Base-by-base conservation (phyloP, 805 yeast genomes). In the Cyberlindnera nakhonratchasimensis region DNA sequence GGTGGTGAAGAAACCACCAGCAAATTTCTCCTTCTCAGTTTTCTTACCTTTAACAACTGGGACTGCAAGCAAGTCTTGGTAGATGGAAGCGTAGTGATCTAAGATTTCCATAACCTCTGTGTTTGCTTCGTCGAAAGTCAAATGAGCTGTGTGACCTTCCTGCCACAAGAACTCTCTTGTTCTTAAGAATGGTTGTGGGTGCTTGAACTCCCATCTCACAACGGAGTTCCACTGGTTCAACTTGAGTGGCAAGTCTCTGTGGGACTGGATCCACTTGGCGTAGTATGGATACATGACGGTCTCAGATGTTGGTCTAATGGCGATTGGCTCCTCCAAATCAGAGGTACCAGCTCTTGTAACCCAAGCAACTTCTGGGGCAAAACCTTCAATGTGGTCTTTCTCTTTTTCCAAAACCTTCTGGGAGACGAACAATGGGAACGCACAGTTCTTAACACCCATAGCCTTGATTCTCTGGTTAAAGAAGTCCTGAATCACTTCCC, bases 311-410 rank as follows among this genome's bases (percentile, higher is more conserved):
- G 99, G 99, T 74, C 99, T 86, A 55, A 93, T 93, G 49, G 99
- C 99, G 59, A 93, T 88, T 58, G 96, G 98, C 71, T 93, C 99
- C 43, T 95, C 99, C 57, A 93, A 75, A 37, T 93, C 98, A 25
- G 96, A 84, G 24, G 71, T 65, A 58, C 99, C 99, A 41, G 99
- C 99, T 59, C 74, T 80, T 43, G 99, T 93, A 54, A 93, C 99
- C 99, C 99, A 93, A 20, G 99, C 99, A 43, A 93, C 99, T 69
- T 93, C 99, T 20, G 99, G 99, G 35, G 99, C 99, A 65, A 93
- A 93, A 34, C 99, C 99, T 69, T 93, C 99, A 56, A 93, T 80
- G 64, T 93, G 99, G 63, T 93, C 99, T 70, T 93, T 93, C 74
- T 93, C 99, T 71, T 82, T 88, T 71, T 95, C 98, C 58, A 93